Evolutionary conservation across 176 grass and related monocot species (phyloP), one percentile per base, ranked within the genome.

Genomic region (Triticum dicoccoides): DNA sequence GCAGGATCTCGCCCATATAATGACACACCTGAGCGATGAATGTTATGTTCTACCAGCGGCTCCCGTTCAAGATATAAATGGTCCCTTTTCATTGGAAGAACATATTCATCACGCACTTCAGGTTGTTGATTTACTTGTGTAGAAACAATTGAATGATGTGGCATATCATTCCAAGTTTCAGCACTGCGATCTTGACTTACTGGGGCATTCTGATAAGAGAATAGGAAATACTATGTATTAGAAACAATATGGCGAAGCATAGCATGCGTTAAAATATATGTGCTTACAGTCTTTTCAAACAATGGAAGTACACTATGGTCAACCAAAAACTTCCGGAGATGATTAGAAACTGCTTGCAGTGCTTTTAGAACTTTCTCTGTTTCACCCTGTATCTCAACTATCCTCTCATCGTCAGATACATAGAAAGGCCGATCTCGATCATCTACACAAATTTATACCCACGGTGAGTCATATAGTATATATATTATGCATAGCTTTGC

Each of bases 241-340:
- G 73, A 49, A 77, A 74, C 63, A 27, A 58, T 85, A 62, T 77
- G 52, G 15, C 9, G 37, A 76, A 80, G 25, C 15, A 76, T 80
- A 75, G 34, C 79, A 63, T 63, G 23, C 65, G 54, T 63, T 80
- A 70, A 76, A 70, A 65, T 78, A 49, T 78, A 66, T 73, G 75
- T 18, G 79, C 93, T 94, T 91, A 99, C 97, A 88, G 58, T 93
- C 69, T 96, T 99, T 80, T 99, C 92, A 61, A 99, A 99, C 75
- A 99, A 92, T 77, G 94, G 94, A 85, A 99, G 90, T 85, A 99
- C 88, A 86, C 92, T 94, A 79, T 92, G 97, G 69, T 99, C 97
- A 88, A 99, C 97, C 86, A 99, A 88, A 96, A 99, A 99, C 85
- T 94, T 99, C 74, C 97, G 88, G 72, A 99, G 94, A 87, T 96